Evolutionary conservation across 495 filamentous ascomycete genomes (phyloP), one percentile per base, ranked within the genome.

Genomic region (Copromyces sp.): DNA sequence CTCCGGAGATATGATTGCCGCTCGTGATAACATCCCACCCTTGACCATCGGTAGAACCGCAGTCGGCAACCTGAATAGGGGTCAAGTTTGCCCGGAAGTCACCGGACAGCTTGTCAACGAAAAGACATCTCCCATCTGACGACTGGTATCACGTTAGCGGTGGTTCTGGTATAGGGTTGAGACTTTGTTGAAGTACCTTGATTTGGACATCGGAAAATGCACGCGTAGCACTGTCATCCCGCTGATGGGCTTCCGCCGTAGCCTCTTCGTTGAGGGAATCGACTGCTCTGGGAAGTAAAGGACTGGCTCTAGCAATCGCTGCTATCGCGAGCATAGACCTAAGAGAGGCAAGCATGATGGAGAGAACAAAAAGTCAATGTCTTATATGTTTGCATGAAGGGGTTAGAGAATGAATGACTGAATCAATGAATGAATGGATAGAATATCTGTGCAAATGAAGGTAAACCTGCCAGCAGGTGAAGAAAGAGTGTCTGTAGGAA

Each of bases 41-140:
- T 75, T 89, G 85, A 0, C 85, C 86, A 29, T 82, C 76, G 2
- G 81, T 85, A 20, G 82, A 83, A 47, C 82, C 82, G 74, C 86
- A 89, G 20, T 81, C 79, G 29, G 80, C 83, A 20, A 86, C 78
- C 71, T 86, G 83, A 53, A 89, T 78, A 1, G 85, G 86, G n/a
- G 81, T 87, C 71, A 89, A 77, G 73, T 89, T 89, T 68, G 84
- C 84, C 32, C 87, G 82, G 73, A 89, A 89, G 75, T 89, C 87
- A 7, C 87, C 87, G 6, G 86, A 87, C 4, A 87, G 78, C 71
- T 86, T 80, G 73, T 87, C 81, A 35, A 89, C 82, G 70, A 84
- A 86, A 29, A 89, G 82, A 70, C 87, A 89, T 74, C 81, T 79
- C 9, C 85, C 85, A 70, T 84, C 82, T 2, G 85, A 84, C 35